Evolutionary conservation across 768 basidiomycete species (phyloP).

Genomic region (Boletales sp.): DNA sequence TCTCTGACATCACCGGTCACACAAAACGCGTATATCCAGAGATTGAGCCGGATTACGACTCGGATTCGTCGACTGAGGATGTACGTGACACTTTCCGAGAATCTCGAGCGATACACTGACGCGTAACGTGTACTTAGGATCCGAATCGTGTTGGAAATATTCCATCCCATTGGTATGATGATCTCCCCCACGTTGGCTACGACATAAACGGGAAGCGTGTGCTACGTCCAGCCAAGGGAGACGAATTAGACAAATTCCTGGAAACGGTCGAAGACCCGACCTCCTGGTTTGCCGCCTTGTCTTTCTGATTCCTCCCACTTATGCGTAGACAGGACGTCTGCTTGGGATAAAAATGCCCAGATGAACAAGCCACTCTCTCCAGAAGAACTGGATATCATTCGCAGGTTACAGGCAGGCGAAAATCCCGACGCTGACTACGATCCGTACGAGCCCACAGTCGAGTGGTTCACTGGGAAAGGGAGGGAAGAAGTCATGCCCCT

Average conservation of each 20-base stretch:
- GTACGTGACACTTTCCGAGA: constrained; percentile 41
- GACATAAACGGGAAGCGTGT: constrained; percentile 92
- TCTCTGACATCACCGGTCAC: constrained; percentile 81
- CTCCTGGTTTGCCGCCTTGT: constrained; percentile 60
- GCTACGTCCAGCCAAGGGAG: constrained; percentile 89
- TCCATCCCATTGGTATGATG: constrained; percentile 99
- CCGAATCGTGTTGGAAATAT: constrained; percentile 95
- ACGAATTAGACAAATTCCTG: constrained; percentile 96
- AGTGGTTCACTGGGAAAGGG: constrained; percentile 97
- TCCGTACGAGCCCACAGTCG: constrained; percentile 89
- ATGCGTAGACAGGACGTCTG: constrained; percentile 66
- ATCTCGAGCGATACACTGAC: not conserved
- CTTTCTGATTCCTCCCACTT: constrained; percentile 1
- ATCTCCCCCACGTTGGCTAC: constrained; percentile 98
- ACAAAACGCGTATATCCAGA: constrained; percentile 81
- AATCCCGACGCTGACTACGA: constrained; percentile 88
- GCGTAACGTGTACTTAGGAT: constrained; percentile 44
- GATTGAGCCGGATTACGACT: constrained; percentile 88
- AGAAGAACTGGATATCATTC: constrained; percentile 94
- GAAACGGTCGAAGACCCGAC: constrained; percentile 88
- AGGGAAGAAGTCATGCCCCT: constrained; percentile 95
- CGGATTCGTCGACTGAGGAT: constrained; percentile 89
- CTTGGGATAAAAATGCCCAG: constrained; percentile 85
- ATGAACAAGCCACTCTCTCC: constrained; percentile 80
- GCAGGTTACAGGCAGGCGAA: constrained; percentile 84